Evolutionary conservation across 371 early-diverging fungal genomes (phyloP).

Genomic region (Dinochytrium kinnereticum): DNA sequence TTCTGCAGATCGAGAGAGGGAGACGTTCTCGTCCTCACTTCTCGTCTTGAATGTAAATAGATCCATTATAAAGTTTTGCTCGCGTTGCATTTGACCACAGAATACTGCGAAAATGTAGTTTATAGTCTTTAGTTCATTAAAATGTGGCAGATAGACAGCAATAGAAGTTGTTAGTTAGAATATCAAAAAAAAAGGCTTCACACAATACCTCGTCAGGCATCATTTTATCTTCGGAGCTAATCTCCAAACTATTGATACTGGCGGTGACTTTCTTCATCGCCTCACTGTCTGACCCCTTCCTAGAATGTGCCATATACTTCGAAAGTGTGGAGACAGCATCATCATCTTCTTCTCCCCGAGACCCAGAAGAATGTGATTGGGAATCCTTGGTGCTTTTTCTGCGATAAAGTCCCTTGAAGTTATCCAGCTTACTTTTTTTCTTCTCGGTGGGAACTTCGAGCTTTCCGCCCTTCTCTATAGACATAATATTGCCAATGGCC

Average conservation of each 20-base stretch:
- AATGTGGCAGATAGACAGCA: too few species aligned
- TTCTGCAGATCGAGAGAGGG: conserved; percentile 19
- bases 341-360: conserved; percentile 30
- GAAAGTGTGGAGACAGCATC: conserved; percentile 23
- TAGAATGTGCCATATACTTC: background rate
- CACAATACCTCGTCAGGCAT: conserved; percentile 60
- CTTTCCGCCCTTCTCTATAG: background rate
- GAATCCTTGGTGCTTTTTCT: conserved; percentile 15
- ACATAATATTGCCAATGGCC: background rate
- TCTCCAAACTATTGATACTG: conserved; percentile 46
- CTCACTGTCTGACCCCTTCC: conserved; percentile 17
- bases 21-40: background rate
- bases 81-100: conserved; percentile 64
- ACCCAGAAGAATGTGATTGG: background rate
- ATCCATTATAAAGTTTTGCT: conserved; percentile 86
- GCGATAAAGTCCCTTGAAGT: conserved; percentile 17
- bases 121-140: too few species aligned
- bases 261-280: conserved; percentile 2
- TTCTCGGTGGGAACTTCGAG: background rate
- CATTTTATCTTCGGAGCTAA: conserved; percentile 57
- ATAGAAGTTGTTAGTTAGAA: background rate
- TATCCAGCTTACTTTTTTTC: conserved; percentile 30
- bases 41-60: conserved; percentile 65
- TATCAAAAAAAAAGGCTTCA: background rate
- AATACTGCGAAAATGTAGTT: conserved; percentile 58